These are phyloP conservation scores for Neonothopanus nambi DNA, from an alignment of 1,284 basidiomycete species.

Conservation along the genomic window DNA sequence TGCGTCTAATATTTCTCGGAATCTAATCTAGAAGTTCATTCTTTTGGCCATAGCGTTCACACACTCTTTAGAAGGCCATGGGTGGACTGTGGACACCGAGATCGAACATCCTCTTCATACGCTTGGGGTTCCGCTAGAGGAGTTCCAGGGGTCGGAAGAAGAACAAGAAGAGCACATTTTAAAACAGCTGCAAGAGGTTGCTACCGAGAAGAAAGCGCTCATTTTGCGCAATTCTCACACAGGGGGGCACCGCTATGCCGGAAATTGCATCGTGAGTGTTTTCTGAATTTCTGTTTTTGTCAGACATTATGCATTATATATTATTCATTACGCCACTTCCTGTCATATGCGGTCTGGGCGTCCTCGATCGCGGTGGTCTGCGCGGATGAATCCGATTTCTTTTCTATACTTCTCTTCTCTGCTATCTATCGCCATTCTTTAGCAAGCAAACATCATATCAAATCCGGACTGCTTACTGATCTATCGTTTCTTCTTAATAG, in stretches of 20 bases:
- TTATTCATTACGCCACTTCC: background rate
- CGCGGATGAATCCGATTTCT: background rate
- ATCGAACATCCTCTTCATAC: slow-evolving; percentile 65
- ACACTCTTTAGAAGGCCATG: slow-evolving; percentile 58
- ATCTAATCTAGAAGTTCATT: slow-evolving; percentile 12
- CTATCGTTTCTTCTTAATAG: slow-evolving; percentile 35
- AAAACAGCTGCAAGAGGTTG: slow-evolving; percentile 24
- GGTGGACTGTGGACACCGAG: slow-evolving; percentile 77
- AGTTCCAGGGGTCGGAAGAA: slow-evolving; percentile 42
- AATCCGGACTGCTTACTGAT: background rate
- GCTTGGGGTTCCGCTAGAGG: slow-evolving; percentile 57
- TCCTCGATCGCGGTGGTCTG: too few relatives aligned
- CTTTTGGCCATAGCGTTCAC: slow-evolving; percentile 51
- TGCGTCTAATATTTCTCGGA: slow-evolving; percentile 9
- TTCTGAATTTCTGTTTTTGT: background rate
- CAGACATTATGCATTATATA: background rate
- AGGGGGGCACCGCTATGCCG: slow-evolving; percentile 89
- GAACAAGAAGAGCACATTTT: slow-evolving; percentile 34
- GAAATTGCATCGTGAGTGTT: slow-evolving; percentile 81
- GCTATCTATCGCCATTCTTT: too few relatives aligned
- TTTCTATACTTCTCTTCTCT: background rate
- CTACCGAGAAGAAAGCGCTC: slow-evolving; percentile 47
- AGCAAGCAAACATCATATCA: too few relatives aligned
- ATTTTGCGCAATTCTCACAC: slow-evolving; percentile 87
- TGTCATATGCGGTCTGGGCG: too few relatives aligned